Evolutionary conservation across 345 rosid genomes (phyloP), one percentile per base, ranked within the genome.

Genomic region (Gossypium sturtianum): DNA sequence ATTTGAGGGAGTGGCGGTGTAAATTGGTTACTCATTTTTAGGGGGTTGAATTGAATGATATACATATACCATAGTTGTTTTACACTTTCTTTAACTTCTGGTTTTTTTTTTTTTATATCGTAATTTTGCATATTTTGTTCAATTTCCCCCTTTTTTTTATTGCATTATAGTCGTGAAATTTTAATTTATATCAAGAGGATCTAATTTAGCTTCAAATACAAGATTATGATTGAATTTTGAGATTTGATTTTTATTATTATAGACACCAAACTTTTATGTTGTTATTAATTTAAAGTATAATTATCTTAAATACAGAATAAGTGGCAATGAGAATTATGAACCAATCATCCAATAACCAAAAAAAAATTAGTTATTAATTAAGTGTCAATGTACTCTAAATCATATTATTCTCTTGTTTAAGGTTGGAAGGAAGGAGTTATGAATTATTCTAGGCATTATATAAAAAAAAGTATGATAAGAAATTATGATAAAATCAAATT

Each of bases 1-100:
- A 13, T 67, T 65, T 73, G 68, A 75, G 68, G 62, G 71, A 45
- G 22, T 78, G 34, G 27, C 67, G 74, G 34, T 85, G 86, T 86
- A 86, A 77, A 83, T 78, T 74, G 41, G 65, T 82, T 47, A 52
- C 66, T 20, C 27, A 61, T 9, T 43, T 57, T 74, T 78, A 16
- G 15, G 15, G 64, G 64, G 20, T 29, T 81, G 66, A 53, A 57
- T 80, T 70, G 74, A 77, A 49, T 80, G 76, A 59, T 9, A 8
- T 9, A 4, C 3, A 67, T 38, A 59, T 23, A 82, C 73, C 63
- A 52, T 75, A 44, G 67, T 2, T 29, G 25, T 75, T 74, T 65
- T 12, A 62, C 25, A 56, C 13, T 60, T 72, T 27, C 41, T n/a
- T 17, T 3, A 6, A 41, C 29, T 12, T 38, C 17, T 78, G 19